phyloP scores from a whole-genome alignment of 129 eudicot species.

The Arctium lappa region DNA sequence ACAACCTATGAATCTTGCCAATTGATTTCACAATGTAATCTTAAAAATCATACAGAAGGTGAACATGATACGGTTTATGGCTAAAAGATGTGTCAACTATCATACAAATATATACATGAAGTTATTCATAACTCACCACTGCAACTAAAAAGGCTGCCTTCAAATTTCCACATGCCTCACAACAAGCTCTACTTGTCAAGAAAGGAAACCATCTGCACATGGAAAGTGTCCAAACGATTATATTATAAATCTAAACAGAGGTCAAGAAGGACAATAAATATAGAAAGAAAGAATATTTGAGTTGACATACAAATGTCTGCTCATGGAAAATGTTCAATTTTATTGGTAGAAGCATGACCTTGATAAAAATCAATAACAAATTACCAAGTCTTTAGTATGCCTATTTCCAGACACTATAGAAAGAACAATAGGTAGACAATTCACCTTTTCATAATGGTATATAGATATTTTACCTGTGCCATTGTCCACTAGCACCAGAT shows the following conservation, averaged over 20 bases:
- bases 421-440: neutral
- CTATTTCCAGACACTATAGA: neutral
- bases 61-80: neutral
- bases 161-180: constrained; percentile 95
- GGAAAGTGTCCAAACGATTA: constrained; percentile 18
- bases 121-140: constrained; percentile 54
- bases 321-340: neutral
- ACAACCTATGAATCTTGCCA: neutral
- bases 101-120: neutral
- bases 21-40: neutral
- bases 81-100: neutral
- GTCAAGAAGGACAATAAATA: neutral
- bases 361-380: neutral
- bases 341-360: neutral
- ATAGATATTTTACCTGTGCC: constrained; percentile 66
- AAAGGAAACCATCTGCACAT: constrained; percentile 93
- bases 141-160: constrained; percentile 97
- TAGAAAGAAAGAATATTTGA: neutral
- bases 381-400: neutral
- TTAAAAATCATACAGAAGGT: neutral
- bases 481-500: constrained; percentile 87
- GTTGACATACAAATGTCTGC: constrained; percentile 11
- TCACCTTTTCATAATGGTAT: neutral
- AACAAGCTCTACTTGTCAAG: constrained; percentile 77
- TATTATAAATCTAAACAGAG: neutral